These are phyloP conservation scores for Kluyveromyces nonfermentans DNA, from an alignment of 805 yeast genomes.

Conservation along the genomic window DNA sequence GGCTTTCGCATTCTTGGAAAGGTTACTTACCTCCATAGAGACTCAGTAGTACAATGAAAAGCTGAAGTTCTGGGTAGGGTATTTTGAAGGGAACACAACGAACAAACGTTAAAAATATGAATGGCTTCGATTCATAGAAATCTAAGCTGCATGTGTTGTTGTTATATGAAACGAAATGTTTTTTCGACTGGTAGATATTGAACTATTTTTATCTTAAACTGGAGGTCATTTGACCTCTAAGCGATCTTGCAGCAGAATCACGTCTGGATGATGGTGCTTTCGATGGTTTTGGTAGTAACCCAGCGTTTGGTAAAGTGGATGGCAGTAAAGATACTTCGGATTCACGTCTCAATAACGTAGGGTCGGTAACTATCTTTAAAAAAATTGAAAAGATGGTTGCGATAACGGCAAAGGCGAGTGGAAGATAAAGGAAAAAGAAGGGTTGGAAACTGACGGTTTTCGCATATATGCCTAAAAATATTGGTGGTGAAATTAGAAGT, in stretches of 20 bases:
- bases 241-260: background rate
- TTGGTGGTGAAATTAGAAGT: conserved; percentile 40
- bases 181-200: no score
- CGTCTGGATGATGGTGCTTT: background rate
- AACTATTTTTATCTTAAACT: background rate
- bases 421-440: conserved; percentile 28
- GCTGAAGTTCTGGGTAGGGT: no score
- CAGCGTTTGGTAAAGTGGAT: background rate
- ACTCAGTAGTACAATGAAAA: no score
- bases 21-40: no score
- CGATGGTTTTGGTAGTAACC: background rate
- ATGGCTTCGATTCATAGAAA: no score
- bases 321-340: conserved; percentile 8
- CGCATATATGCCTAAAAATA: conserved; percentile 40
- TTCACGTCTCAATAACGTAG: conserved; percentile 11
- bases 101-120: no score
- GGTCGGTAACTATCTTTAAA: conserved; percentile 14
- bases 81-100: no score
- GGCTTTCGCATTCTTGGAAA: no score
- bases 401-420: conserved; percentile 11
- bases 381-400: conserved; percentile 13
- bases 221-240: background rate
- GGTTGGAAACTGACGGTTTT: conserved; percentile 34
- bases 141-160: no score
- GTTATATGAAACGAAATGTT: no score